Conservation (phyloP, 768 basidiomycete species). For the Mycena vulgaris region DNA sequence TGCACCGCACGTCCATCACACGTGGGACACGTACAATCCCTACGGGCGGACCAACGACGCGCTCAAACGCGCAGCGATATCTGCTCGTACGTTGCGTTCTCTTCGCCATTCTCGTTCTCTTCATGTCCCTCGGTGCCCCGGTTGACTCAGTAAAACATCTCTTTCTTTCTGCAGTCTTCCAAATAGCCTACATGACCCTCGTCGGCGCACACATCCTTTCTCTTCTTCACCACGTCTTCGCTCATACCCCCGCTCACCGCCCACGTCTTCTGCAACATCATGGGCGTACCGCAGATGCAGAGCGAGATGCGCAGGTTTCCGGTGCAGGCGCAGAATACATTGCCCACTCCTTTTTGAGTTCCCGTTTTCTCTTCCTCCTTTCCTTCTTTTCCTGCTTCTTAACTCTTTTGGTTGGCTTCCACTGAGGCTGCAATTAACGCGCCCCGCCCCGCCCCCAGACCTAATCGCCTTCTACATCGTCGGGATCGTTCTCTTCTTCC, state of each 20-base stretch:
- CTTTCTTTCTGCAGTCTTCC: no score
- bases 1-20: slow-evolving; percentile 95
- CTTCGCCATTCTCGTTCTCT: not conserved
- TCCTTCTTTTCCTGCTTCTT: no score
- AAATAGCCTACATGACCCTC: slow-evolving; percentile 90
- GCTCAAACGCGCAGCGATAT: slow-evolving; percentile 71
- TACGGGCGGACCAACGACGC: slow-evolving; percentile 75
- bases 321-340: no score
- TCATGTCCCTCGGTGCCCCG: not conserved
- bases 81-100: slow-evolving; percentile 70
- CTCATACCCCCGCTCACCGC: slow-evolving; percentile 83
- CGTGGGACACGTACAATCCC: slow-evolving; percentile 86
- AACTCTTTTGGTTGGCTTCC: no score
- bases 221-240: slow-evolving; percentile 90
- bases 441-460: no score
- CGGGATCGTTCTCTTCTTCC: no score
- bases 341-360: no score
- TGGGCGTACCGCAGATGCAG: no score
- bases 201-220: slow-evolving; percentile 90
- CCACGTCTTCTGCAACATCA: slow-evolving; percentile 90
- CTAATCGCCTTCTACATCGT: no score
- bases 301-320: no score
- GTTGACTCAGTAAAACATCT: slow-evolving; percentile 67
- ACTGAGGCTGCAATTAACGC: no score
- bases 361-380: no score